phyloP scores from a whole-genome alignment of 163 green algal genomes.

The Scenedesmus sp. region DNA sequence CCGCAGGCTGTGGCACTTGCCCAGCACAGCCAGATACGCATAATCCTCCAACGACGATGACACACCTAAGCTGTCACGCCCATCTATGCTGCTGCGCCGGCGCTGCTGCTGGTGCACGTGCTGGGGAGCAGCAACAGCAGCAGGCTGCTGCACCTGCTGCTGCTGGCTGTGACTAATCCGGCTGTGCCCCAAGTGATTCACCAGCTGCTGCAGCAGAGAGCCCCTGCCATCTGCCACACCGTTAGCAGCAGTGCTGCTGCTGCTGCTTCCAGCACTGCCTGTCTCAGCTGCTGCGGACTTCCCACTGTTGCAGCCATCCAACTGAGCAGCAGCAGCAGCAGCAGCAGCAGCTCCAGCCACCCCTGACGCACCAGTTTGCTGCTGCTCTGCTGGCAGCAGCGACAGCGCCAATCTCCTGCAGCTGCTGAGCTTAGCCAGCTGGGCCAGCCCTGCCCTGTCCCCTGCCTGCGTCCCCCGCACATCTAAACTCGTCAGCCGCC shows the following conservation, averaged over 20 bases:
- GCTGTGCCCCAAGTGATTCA: neutral
- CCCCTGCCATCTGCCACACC: neutral
- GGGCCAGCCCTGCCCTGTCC: neutral
- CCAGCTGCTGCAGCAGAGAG: conserved; percentile 6
- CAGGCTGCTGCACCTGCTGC: neutral
- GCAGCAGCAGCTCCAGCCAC: neutral
- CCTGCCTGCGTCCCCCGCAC: neutral
- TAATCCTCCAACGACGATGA: neutral
- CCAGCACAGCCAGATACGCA: conserved; percentile 17
- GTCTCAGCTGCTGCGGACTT: neutral
- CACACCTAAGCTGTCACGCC: neutral
- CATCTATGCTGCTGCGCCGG: conserved; percentile 19
- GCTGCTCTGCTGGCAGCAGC: neutral
- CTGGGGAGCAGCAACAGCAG: neutral
- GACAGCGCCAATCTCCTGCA: conserved; percentile 7
- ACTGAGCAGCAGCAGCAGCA: neutral
- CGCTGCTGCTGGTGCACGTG: neutral
- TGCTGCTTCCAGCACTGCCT: neutral
- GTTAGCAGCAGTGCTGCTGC: neutral
- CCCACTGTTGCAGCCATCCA: neutral
- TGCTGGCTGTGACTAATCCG: neutral
- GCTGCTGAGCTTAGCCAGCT: conserved; percentile 14
- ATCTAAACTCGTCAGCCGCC: conserved; percentile 8
- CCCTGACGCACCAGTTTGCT: neutral
- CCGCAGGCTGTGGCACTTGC: conserved; percentile 6